phyloP scores from a whole-genome alignment of 2,329 filamentous ascomycete species.

The Aspergillus persii region DNA sequence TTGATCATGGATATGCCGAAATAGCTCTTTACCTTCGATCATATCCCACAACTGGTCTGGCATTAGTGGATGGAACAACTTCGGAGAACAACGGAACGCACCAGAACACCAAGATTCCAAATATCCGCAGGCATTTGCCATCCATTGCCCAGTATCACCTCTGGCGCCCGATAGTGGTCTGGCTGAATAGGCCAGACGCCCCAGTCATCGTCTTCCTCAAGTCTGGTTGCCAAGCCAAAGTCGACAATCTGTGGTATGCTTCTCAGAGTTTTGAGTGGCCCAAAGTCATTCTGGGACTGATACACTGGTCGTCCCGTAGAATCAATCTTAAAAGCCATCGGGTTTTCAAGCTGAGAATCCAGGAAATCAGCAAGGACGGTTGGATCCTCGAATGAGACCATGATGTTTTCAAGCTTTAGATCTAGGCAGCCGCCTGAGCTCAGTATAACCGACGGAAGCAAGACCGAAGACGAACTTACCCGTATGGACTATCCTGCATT shows the following conservation, averaged over 20 bases:
- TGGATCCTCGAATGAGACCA: conserved; percentile 35
- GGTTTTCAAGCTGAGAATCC: conserved; percentile 28
- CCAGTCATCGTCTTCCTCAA: conserved; percentile 44
- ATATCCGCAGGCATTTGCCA: conserved; percentile 42
- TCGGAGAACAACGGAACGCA: conserved; percentile 12
- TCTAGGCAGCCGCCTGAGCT: conserved; percentile 27
- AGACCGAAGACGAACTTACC: conserved; percentile 26
- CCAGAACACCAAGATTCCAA: conserved; percentile 43
- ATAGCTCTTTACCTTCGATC: conserved; percentile 37
- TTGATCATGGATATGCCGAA: conserved; percentile 34
- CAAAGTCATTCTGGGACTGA: conserved; percentile 32
- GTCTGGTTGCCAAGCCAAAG: conserved; percentile 36
- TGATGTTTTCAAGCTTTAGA: conserved; percentile 47
- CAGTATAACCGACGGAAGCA: conserved; percentile 14
- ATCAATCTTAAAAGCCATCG: conserved; percentile 35
- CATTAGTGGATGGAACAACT: no score
- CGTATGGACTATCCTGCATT: conserved; percentile 43
- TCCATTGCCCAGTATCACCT: conserved; percentile 40
- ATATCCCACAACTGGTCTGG: conserved; percentile 37
- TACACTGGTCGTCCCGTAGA: conserved; percentile 34
- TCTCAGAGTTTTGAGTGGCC: conserved; percentile 25
- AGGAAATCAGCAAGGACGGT: conserved; percentile 33
- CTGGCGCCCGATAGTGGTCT: conserved; percentile 41
- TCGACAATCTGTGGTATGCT: conserved; percentile 35
- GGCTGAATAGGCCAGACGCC: conserved; percentile 44